Percentiles rank a stretch among this genome's conserved stretches.
Evolutionary conservation across 192 early-diverging fungal species (phyloP).

Genomic region (Entomortierella parvispora): DNA sequence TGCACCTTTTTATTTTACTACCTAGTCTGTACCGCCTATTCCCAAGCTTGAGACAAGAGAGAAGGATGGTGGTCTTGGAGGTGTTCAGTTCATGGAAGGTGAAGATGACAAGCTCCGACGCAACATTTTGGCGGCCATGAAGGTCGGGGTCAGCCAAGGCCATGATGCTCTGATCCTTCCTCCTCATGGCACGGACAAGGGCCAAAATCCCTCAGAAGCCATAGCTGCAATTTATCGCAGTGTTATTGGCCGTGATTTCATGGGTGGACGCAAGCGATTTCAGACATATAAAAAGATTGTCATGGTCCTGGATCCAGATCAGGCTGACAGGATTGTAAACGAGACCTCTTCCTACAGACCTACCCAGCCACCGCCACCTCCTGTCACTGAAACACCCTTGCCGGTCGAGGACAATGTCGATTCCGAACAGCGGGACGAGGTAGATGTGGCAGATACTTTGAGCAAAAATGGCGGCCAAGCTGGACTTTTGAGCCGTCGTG

Average conservation of each 20-base stretch:
- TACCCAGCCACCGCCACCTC: conserved; percentile 20
- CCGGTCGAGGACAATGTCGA: not conserved
- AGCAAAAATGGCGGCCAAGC: no score
- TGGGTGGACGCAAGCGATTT: conserved; percentile 51
- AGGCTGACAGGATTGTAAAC: conserved; percentile 42
- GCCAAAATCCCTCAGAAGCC: conserved; percentile 43
- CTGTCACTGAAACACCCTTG: not conserved
- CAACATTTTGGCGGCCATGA: conserved; percentile 45
- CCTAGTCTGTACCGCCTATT: conserved; percentile 36
- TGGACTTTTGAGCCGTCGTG: no score
- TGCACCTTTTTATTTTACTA: not conserved
- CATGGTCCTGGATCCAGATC: conserved; percentile 48
- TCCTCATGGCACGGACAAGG: conserved; percentile 44
- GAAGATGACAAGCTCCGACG: conserved; percentile 40
- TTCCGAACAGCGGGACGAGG: not conserved
- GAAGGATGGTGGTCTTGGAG: conserved; percentile 46
- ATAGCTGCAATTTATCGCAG: conserved; percentile 47
- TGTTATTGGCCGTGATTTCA: conserved; percentile 46
- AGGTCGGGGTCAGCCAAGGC: conserved; percentile 45
- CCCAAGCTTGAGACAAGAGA: conserved; percentile 41
- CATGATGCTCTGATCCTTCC: conserved; percentile 50
- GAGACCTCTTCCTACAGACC: conserved; percentile 46
- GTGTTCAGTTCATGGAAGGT: conserved; percentile 48
- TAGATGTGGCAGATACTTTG: not conserved
- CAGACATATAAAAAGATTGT: conserved; percentile 52